Base-by-base conservation (phyloP, 441 rosid genomes). In the Euphorbia schlechtendalii region DNA sequence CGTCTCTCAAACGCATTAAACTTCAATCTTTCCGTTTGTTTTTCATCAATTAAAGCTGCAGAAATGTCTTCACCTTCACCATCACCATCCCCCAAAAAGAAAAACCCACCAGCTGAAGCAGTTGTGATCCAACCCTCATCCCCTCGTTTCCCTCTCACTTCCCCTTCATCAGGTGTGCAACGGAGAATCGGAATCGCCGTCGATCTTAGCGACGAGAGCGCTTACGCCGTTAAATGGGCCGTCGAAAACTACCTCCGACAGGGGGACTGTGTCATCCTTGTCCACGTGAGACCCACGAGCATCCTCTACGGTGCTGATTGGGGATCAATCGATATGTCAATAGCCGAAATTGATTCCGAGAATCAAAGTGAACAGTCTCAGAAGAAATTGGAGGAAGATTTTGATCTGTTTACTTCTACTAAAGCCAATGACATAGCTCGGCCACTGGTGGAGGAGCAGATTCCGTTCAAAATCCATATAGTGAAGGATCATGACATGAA, bases 401-500 rank as follows among this genome's bases (percentile, higher is more conserved):
- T 83, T 65, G 88, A 86, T 38, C 55, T 78, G 18, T 82, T 90
- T 74, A 90, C 95, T 0, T 66, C 71, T 17, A 71, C 82, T 66
- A 90, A 87, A 34, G 84, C 83, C 14, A 79, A 77, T 32, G 86
- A 86, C 18, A 77, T 90, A 43, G 85, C 92, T 17, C 78, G 75
- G 71, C 92, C 92, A 1, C 68, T 90, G 17, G 84, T 80, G 18
- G 86, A 87, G 45, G 88, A 80, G 38, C 79, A 78, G 14, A 74
- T 87, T 11, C 86, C 90, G 48, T 88, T 83, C 68, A 90, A 88
- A 80, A 82, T 88, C 53, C 97, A 88, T 22, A 83, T 90, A 3
- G 92, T 88, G 56, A 86, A 86, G 76, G 96, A 88, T 66, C 97
- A 90, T 28, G 97, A 90, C 69, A 84, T 87, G 90, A 88, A 86